A percentile compares a stretch with the other conserved stretches of the same genome.
Conservation (phyloP, 108 stramenopile genomes). For the Skeletonema costatum region DNA sequence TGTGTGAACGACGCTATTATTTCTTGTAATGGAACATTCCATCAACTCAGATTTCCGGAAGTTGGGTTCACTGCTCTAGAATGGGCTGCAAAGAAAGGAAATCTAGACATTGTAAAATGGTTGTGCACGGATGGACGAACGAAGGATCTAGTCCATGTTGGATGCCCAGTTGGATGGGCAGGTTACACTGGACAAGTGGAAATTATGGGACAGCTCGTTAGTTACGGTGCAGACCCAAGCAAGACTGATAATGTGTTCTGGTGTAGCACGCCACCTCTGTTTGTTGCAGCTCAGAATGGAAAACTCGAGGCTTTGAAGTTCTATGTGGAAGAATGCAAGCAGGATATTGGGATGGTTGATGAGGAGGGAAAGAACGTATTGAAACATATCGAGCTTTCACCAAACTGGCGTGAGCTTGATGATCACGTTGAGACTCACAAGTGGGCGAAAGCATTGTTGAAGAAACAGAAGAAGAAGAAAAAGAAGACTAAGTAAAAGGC, state of each 20-base stretch:
- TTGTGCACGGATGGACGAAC: constrained; percentile 27
- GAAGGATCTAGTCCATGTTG: constrained; percentile 5
- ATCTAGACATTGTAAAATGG: constrained; percentile 22
- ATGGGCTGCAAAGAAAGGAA: constrained; percentile 34
- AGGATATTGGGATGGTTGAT: constrained; percentile 22
- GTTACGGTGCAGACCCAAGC: constrained; percentile 23
- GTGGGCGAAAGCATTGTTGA: constrained; percentile 1
- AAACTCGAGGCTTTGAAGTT: constrained; percentile 24
- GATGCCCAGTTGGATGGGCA: constrained; percentile 28
- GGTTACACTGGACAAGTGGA: constrained; percentile 31
- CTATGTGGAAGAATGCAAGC: constrained; percentile 30
- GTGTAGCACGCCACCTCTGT: constrained; percentile 7
- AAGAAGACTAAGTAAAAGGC: neutral
- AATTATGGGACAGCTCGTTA: constrained; percentile 13
- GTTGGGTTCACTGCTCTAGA: constrained; percentile 20
- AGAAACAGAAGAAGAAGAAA: neutral
- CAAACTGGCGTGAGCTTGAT: constrained; percentile 2
- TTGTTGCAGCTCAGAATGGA: constrained; percentile 28
- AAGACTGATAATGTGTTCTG: constrained; percentile 18
- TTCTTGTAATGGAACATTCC: neutral
- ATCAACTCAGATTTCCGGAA: neutral
- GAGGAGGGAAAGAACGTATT: constrained; percentile 13
- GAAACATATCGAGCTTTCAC: neutral
- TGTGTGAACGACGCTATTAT: constrained; percentile 4
- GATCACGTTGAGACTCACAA: constrained; percentile 7